Evolutionary conservation across 208 protist species (phyloP).

Genomic region (Polymyxa betae): DNA sequence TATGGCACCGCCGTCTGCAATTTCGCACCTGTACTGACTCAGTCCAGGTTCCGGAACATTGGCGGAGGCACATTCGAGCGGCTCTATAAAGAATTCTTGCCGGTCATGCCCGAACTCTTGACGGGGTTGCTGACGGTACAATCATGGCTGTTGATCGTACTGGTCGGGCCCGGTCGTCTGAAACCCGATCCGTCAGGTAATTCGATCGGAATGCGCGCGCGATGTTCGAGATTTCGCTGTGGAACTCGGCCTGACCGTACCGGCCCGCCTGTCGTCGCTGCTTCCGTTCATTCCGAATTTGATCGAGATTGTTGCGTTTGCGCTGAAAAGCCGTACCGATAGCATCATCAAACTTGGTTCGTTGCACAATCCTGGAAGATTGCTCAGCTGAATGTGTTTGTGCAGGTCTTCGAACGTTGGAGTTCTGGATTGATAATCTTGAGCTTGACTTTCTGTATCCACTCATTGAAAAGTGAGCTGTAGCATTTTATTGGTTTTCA

Average conservation of each 20-base stretch:
- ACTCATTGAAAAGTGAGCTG: slow-evolving; percentile 43
- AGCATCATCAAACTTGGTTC: slow-evolving; percentile 34
- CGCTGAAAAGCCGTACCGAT: slow-evolving; percentile 60
- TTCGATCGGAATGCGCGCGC: not conserved
- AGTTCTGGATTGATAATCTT: slow-evolving; percentile 69
- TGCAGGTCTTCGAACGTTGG: slow-evolving; percentile 61
- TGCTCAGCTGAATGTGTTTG: not conserved
- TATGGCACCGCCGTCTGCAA: not conserved
- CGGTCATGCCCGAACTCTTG: slow-evolving; percentile 69
- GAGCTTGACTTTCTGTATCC: slow-evolving; percentile 66
- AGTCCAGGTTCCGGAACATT: slow-evolving; percentile 70
- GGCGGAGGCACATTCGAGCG: slow-evolving; percentile 75
- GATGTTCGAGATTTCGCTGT: slow-evolving; percentile 66
- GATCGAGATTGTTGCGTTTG: slow-evolving; percentile 75
- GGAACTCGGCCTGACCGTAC: slow-evolving; percentile 80
- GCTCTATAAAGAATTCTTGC: slow-evolving; percentile 76
- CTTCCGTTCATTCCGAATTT: slow-evolving; percentile 76
- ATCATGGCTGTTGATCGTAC: too few relatives aligned
- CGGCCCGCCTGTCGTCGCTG: slow-evolving; percentile 73
- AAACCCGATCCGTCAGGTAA: too few relatives aligned
- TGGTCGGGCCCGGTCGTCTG: too few relatives aligned
- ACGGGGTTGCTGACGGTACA: slow-evolving; percentile 53
- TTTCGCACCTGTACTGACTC: not conserved
- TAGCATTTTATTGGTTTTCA: too few relatives aligned
- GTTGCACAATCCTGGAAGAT: slow-evolving; percentile 3